Conservation (phyloP, 495 filamentous ascomycete genomes). For the Talaromyces proteolyticus region DNA sequence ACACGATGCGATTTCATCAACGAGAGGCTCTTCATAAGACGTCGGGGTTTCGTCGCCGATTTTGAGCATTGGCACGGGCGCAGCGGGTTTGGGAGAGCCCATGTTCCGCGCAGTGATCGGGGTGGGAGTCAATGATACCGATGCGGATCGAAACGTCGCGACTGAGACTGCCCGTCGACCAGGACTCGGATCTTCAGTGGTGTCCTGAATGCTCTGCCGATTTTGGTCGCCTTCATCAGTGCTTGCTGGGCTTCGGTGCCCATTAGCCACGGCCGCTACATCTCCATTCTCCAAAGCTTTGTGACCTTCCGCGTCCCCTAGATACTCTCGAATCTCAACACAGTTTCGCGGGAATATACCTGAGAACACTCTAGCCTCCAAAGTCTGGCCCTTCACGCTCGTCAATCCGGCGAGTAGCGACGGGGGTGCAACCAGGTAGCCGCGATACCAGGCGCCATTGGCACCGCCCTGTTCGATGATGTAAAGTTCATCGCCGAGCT, state of each 20-base stretch:
- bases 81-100: slow-evolving; percentile 69
- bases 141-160: slow-evolving; percentile 19
- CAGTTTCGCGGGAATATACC: slow-evolving; percentile 94
- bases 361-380: slow-evolving; percentile 93
- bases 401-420: slow-evolving; percentile 90
- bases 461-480: slow-evolving; percentile 92
- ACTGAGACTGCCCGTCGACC: slow-evolving; percentile 12
- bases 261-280: slow-evolving; percentile 8
- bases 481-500: slow-evolving; percentile 96
- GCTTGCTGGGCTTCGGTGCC: slow-evolving; percentile 20
- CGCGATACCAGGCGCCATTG: slow-evolving; percentile 86
- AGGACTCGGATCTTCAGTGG: slow-evolving; percentile 20
- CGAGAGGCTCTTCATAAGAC: slow-evolving; percentile 80
- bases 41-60: slow-evolving; percentile 94
- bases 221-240: slow-evolving; percentile 18
- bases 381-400: slow-evolving; percentile 82
- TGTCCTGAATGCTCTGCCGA: slow-evolving; percentile 5
- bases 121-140: slow-evolving; percentile 31
- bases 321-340: slow-evolving; percentile 75
- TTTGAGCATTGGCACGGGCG: slow-evolving; percentile 94
- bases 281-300: slow-evolving; percentile 28
- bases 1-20: slow-evolving; percentile 96
- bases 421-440: slow-evolving; percentile 91
- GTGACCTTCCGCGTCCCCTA: slow-evolving; percentile 51
- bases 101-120: slow-evolving; percentile 30